These are phyloP conservation scores for Tetratostichococcus sp. DNA, from an alignment of 139 green algal species.

Conservation along the genomic window DNA sequence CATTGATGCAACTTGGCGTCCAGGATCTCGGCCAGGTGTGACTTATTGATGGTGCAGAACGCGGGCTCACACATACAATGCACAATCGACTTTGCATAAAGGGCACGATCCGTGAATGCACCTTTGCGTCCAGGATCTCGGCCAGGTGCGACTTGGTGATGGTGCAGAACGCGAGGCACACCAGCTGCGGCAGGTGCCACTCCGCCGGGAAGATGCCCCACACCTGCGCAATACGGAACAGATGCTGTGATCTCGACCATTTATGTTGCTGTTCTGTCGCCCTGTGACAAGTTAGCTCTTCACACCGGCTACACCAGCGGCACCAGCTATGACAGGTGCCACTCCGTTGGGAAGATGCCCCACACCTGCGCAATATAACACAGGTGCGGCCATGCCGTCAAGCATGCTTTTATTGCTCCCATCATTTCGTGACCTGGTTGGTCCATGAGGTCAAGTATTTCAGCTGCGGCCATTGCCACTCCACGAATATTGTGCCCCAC, in stretches of 20 bases:
- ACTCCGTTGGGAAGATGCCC: slow-evolving; percentile 86
- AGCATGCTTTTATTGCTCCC: no score
- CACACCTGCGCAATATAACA: no score
- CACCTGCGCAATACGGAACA: no score
- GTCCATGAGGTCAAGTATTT: no score
- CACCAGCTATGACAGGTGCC: slow-evolving; percentile 84
- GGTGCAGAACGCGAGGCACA: slow-evolving; percentile 94
- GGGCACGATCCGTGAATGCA: no score
- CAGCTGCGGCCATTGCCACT: slow-evolving; percentile 69
- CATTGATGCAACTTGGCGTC: slow-evolving; percentile 37
- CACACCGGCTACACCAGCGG: no score
- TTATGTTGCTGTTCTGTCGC: no score
- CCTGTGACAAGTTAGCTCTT: no score
- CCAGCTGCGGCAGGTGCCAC: slow-evolving; percentile 84
- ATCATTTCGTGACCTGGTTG: no score
- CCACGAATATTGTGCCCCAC: slow-evolving; percentile 86
- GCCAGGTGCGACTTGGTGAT: slow-evolving; percentile 83
- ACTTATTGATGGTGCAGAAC: slow-evolving; percentile 90
- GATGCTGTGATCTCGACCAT: no score
- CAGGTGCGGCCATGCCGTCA: no score
- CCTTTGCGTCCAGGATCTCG: slow-evolving; percentile 65
- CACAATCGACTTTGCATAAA: no score
- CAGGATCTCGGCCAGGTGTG: slow-evolving; percentile 78
- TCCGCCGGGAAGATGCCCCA: slow-evolving; percentile 88
- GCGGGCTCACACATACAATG: slow-evolving; percentile 56